Conservation (phyloP, 306 rosid genomes). For the Cicer yamashitae region DNA sequence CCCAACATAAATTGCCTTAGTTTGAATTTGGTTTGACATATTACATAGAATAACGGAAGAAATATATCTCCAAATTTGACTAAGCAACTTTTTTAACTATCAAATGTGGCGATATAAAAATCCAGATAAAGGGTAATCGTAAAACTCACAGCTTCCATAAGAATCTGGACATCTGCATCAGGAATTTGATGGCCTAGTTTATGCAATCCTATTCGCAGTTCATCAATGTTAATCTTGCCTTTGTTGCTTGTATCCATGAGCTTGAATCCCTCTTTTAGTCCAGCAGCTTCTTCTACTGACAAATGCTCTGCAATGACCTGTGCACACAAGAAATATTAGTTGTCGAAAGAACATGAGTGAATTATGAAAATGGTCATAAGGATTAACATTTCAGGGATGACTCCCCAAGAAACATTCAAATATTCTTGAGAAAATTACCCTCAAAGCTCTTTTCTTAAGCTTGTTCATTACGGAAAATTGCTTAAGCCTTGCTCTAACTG, state of each 20-base stretch:
- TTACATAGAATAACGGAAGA: background rate
- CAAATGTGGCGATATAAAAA: conserved; percentile 7
- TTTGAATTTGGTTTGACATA: conserved; percentile 27
- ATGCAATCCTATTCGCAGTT: conserved; percentile 78
- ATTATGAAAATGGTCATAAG: conserved; percentile 17
- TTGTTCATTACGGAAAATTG: conserved; percentile 98
- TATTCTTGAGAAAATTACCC: conserved; percentile 66
- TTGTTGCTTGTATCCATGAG: conserved; percentile 72
- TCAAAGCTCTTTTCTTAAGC: conserved; percentile 93
- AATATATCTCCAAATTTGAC: background rate
- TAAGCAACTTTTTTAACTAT: background rate
- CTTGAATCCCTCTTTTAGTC: conserved; percentile 80
- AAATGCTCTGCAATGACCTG: conserved; percentile 97
- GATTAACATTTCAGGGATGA: conserved; percentile 29
- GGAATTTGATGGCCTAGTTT: conserved; percentile 85
- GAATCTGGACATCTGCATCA: conserved; percentile 73
- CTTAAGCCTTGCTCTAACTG: conserved; percentile 90
- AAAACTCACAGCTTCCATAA: conserved; percentile 95
- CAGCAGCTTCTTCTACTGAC: conserved; percentile 91
- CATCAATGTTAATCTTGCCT: conserved; percentile 84
- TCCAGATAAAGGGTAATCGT: conserved; percentile 27
- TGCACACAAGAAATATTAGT: conserved; percentile 39
- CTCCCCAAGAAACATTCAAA: conserved; percentile 26
- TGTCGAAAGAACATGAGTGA: conserved; percentile 1
- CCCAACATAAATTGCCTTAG: background rate